Base-by-base conservation (phyloP, 768 basidiomycete species). In the Lactarius tabidus region DNA sequence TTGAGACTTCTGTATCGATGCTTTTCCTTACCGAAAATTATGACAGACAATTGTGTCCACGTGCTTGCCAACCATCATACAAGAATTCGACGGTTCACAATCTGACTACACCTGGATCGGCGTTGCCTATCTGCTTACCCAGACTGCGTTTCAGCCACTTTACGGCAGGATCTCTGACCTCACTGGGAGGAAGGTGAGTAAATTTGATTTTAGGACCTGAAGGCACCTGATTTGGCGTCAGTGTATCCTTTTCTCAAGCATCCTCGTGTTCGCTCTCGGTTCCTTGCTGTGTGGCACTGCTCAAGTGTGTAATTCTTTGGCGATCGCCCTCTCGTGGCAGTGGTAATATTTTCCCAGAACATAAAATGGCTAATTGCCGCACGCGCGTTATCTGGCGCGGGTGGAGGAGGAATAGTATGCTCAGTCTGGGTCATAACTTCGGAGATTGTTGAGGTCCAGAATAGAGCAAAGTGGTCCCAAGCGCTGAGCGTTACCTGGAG, bases 401-500 rank as follows among this genome's bases (percentile, higher is more conserved):
- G 92, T n/a, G 92, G 88, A 18, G 92, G 92, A 39, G 92, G 92
- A 10, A 92, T 94, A 68, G 91, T 93, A 64, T 85, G 85, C 72
- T 82, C 88, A 51, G 91, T 93, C 39, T 93, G 92, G 92, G 85
- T 90, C 28, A 87, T 94, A 64, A 92, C 90, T 53, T 84, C 91
- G 68, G 91, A 94, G 74, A 85, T 94, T 64, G 91, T 93, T 48
- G 85, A 87, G 73, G 81, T 85, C 33, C 79, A 78, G 66, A 78
- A 82, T 64, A 84, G 90, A 63, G 87, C 90, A 57, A 90, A 86
- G 73, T 93, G 90, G 91, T 91, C 89, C 14, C 89, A 90, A 74
- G 90, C 90, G 23, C 80, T 93, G 36, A 92, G 91, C 68, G 74
- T 92, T 60, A 93, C 91, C 41, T 93, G 91, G 91, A 87, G 87